A percentile compares a stretch with the other conserved stretches of the same genome.
phyloP scores from a whole-genome alignment of 2,329 filamentous ascomycete genomes.

The Hypoxylon sp. region DNA sequence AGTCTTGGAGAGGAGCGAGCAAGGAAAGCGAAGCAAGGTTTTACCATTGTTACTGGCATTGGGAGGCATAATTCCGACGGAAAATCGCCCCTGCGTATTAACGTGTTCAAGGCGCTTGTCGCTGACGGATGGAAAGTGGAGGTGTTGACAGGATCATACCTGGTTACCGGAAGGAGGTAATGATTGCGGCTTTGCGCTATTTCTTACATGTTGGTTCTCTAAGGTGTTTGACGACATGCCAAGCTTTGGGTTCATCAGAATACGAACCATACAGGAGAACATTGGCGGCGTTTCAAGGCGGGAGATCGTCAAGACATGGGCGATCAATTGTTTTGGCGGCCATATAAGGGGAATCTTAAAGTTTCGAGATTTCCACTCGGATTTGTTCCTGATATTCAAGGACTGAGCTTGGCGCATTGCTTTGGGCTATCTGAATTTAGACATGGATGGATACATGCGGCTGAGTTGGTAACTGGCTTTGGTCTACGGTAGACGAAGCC shows the following conservation, averaged over 20 bases:
- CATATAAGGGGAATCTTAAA: constrained; percentile 2
- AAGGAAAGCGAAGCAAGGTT: constrained; percentile 66
- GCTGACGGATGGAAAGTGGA: constrained; percentile 88
- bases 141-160: constrained; percentile 77
- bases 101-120: constrained; percentile 82
- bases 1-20: constrained; percentile 75
- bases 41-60: constrained; percentile 84
- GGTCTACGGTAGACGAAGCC: not conserved
- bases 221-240: not conserved
- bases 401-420: constrained; percentile 1
- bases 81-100: constrained; percentile 80
- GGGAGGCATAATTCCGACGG: constrained; percentile 85
- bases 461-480: constrained; percentile 5
- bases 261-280: constrained; percentile 6
- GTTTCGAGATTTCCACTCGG: constrained; percentile 12
- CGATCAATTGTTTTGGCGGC: constrained; percentile 25
- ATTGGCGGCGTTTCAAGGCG: constrained; percentile 36
- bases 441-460: constrained; percentile 15
- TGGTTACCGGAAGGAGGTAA: constrained; percentile 72
- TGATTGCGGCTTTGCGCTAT: not conserved
- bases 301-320: constrained; percentile 22
- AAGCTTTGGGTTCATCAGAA: not conserved
- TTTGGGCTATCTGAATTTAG: not conserved
- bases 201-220: not conserved
- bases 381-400: not conserved